Base-by-base conservation (phyloP, 164 flowering plant species). In the Liquidambar formosana region DNA sequence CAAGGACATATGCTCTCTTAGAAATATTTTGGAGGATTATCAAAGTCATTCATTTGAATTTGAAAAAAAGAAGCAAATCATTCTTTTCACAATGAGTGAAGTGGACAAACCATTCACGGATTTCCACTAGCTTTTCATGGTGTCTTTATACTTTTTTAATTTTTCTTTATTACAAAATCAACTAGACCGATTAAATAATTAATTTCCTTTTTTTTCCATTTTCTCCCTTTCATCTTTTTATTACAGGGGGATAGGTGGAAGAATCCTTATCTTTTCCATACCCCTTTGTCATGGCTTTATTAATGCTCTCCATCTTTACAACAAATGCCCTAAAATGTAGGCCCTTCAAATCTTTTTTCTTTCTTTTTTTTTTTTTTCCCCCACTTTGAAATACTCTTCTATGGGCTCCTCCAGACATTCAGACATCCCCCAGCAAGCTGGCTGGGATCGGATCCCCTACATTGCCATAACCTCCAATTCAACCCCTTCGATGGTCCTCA, bases 271-370 rank as follows among this genome's bases (percentile, higher is more conserved):
- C 22, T 49, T 53, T 19, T 10, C 16, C 47, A 33, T 33, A 6
- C 16, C 28, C 41, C 4, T 28, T 19, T 65, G 4, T 21, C 22
- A 16, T 22, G 27, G 19, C 54, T 66, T 66, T 54, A 41, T 66
- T 54, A 56, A 56, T 66, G 61, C 61, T 53, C 49, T 23, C 22
- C 15, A 14, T 22, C 61, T 66, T 66, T 56, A 66, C 61, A 66
- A 15, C 61, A 61, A 66, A 56, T 56, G 49, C n/a, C 52, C 51
- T 56, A 66, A 56, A 41, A 27, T 41, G 69, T 56, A 54, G 28
- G 61, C 61, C 61, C 28, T n/a, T n/a, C n/a, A n/a, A n/a, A 12
- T 54, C 15, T 19, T 54, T 12, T 11, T 16, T 11, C 47, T 47
- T 64, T 46, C 4, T n/a, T 63, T 15, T 15, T 25, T 56, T 51